Evolutionary conservation across 2,329 filamentous ascomycete species (phyloP).

Genomic region (Ophiostoma sp.): DNA sequence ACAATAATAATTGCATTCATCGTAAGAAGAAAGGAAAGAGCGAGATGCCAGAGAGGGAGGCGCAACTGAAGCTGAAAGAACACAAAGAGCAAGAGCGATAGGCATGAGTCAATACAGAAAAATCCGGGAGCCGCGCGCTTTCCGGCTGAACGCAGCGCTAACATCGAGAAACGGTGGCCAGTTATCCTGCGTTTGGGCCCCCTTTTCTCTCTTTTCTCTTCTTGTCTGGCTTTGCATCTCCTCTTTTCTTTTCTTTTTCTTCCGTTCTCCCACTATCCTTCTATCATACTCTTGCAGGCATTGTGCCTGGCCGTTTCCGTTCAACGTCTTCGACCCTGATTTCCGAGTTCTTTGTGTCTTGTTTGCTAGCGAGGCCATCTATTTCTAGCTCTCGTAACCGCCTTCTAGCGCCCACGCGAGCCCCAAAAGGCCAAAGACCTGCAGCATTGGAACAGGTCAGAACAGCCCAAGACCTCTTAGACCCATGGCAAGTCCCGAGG

Average conservation of each 20-base stretch:
- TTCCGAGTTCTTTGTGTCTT: slow-evolving; percentile 5
- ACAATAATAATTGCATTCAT: background rate
- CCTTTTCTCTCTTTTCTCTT: background rate
- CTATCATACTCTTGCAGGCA: no score
- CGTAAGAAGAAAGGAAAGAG: background rate
- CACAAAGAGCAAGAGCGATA: background rate
- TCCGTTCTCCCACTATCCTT: background rate
- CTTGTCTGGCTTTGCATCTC: background rate
- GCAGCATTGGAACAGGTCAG: background rate
- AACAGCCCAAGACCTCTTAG: background rate
- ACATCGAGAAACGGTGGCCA: slow-evolving; percentile 28
- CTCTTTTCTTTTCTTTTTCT: background rate
- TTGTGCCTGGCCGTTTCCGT: background rate
- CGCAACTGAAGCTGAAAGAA: background rate
- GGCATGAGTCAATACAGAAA: background rate
- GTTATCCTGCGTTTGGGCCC: no score
- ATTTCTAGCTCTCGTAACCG: background rate
- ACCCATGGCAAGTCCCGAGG: background rate
- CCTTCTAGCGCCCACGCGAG: slow-evolving; percentile 13
- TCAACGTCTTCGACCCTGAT: background rate
- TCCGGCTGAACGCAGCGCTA: background rate
- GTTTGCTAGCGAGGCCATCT: background rate
- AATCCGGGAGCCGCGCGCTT: slow-evolving; percentile 12
- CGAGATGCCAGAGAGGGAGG: background rate
- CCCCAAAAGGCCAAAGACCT: background rate